A percentile compares a stretch with the other conserved stretches of the same genome.
phyloP scores from a whole-genome alignment of 2,329 filamentous ascomycete genomes.

The Chaetothyriales sp. region DNA sequence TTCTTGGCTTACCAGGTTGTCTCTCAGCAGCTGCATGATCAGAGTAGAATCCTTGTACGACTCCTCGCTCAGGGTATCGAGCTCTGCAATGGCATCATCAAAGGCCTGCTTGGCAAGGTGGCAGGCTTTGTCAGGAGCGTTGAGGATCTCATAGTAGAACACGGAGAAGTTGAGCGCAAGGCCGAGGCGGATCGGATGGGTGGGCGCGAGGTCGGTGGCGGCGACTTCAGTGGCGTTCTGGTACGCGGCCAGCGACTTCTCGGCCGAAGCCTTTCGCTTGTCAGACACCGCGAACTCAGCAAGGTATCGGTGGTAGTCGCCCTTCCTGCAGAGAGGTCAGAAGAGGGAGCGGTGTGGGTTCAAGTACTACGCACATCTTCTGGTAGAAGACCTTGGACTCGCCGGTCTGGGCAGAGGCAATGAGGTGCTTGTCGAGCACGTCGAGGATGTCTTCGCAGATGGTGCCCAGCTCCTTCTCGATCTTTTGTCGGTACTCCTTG shows the following conservation, averaged over 20 bases:
- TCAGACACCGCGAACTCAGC: slow-evolving; percentile 92
- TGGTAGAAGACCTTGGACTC: slow-evolving; percentile 99
- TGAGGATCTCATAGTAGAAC: slow-evolving; percentile 99
- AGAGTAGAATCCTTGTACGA: slow-evolving; percentile 98
- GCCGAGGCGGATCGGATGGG: slow-evolving; percentile 83
- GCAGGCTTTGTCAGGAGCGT: slow-evolving; percentile 95
- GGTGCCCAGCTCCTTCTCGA: slow-evolving; percentile 89
- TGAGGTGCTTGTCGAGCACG: slow-evolving; percentile 84
- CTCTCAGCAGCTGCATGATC: slow-evolving; percentile 96
- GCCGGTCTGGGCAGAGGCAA: slow-evolving; percentile 82
- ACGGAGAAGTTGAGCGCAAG: slow-evolving; percentile 93
- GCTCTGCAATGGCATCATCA: slow-evolving; percentile 93
- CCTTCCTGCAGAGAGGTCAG: slow-evolving; percentile 55
- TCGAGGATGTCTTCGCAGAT: slow-evolving; percentile 96
- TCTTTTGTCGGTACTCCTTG: slow-evolving; percentile 98
- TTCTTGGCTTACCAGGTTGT: slow-evolving; percentile 67
- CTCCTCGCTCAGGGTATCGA: slow-evolving; percentile 93
- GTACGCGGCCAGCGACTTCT: slow-evolving; percentile 93
- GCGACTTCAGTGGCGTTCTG: slow-evolving; percentile 85
- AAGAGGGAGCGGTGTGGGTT: neutral
- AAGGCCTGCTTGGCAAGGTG: slow-evolving; percentile 93
- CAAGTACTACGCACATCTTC: slow-evolving; percentile 62
- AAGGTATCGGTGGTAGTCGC: slow-evolving; percentile 97
- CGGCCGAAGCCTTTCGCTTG: slow-evolving; percentile 86
- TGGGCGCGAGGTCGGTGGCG: slow-evolving; percentile 74